These are phyloP conservation scores for Leptomonas seymouri DNA, from an alignment of 208 protist species.

Conservation along the genomic window DNA sequence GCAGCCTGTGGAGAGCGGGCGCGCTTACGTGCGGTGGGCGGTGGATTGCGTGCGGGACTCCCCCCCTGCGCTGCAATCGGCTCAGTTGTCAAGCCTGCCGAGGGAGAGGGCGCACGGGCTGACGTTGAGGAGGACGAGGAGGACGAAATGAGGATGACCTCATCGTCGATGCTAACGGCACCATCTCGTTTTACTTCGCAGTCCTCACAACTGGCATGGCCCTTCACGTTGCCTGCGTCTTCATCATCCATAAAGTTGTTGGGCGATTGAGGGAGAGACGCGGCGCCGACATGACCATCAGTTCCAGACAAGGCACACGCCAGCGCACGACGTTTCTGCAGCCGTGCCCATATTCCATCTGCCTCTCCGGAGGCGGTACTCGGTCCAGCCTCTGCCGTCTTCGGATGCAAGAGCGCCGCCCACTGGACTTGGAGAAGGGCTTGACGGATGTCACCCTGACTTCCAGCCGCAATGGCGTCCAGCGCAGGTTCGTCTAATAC, in stretches of 20 bases:
- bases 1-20: background rate
- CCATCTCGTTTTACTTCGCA: too few species aligned
- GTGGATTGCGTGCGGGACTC: background rate
- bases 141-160: slow-evolving; percentile 12
- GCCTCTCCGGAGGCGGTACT: background rate
- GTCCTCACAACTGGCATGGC: too few species aligned
- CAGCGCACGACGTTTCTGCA: slow-evolving; percentile 16
- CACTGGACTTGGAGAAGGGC: slow-evolving; percentile 80
- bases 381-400: background rate
- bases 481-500: slow-evolving; percentile 28
- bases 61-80: background rate
- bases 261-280: too few species aligned
- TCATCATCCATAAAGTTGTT: too few species aligned
- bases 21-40: slow-evolving; percentile 3
- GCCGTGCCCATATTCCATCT: slow-evolving; percentile 20
- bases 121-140: slow-evolving; percentile 1
- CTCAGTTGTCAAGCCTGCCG: background rate
- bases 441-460: slow-evolving; percentile 84
- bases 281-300: background rate
- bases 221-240: too few species aligned
- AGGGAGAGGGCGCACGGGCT: background rate
- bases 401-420: slow-evolving; percentile 32
- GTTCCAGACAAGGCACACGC: background rate
- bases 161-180: background rate
- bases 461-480: slow-evolving; percentile 43